These are phyloP conservation scores for Choiromyces venosus DNA, from an alignment of 495 filamentous ascomycete genomes.

Conservation along the genomic window DNA sequence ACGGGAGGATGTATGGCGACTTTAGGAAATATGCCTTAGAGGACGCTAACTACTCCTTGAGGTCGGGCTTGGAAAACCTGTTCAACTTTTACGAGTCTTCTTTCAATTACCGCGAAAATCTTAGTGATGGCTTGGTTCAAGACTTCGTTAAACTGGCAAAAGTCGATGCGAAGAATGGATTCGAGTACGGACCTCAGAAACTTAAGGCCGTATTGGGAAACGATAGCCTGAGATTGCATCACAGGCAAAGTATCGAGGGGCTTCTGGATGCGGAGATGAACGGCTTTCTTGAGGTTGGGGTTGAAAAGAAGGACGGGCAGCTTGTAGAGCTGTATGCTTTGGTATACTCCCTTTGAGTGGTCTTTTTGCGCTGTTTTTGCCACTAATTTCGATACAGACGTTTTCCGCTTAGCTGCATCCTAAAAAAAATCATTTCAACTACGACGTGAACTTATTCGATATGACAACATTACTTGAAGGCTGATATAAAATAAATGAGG, in stretches of 20 bases:
- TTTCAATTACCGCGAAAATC: slow-evolving; percentile 25
- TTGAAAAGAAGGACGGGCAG: slow-evolving; percentile 25
- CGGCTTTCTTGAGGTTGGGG: slow-evolving; percentile 21
- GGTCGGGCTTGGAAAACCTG: slow-evolving; percentile 31
- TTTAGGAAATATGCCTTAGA: slow-evolving; percentile 66
- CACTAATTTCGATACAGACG: slow-evolving; percentile 7
- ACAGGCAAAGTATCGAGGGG: slow-evolving; percentile 30
- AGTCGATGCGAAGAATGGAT: slow-evolving; percentile 35
- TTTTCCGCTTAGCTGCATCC: slow-evolving; percentile 4
- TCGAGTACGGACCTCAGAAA: slow-evolving; percentile 26
- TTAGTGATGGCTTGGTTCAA: slow-evolving; percentile 27
- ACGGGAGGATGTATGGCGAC: slow-evolving; percentile 71
- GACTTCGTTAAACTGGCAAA: slow-evolving; percentile 33
- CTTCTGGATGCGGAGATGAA: slow-evolving; percentile 26
- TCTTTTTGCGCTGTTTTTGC: not conserved
- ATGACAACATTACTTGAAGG: slow-evolving; percentile 1
- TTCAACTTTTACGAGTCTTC: slow-evolving; percentile 37
- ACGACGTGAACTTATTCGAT: not conserved
- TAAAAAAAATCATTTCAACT: slow-evolving; percentile 7
- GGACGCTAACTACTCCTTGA: slow-evolving; percentile 48
- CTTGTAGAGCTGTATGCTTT: slow-evolving; percentile 23
- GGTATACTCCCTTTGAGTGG: slow-evolving; percentile 10
- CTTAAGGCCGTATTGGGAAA: slow-evolving; percentile 25
- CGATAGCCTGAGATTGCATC: slow-evolving; percentile 20
- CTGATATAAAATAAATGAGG: not conserved